A percentile compares a stretch with the other conserved stretches of the same genome.
phyloP scores from a whole-genome alignment of 306 rosid genomes.

The Dalbergia cultrata region DNA sequence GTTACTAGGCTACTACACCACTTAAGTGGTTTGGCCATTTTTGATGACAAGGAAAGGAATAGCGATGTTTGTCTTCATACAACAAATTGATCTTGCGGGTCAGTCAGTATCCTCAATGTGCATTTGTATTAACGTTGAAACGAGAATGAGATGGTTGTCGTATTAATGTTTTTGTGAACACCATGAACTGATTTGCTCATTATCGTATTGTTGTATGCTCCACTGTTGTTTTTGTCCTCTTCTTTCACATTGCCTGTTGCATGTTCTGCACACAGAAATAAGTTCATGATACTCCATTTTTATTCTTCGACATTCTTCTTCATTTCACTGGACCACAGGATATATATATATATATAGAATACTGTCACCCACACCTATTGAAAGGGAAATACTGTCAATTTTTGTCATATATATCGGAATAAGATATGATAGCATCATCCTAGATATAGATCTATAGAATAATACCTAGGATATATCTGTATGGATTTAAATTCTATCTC shows the following conservation, averaged over 20 bases:
- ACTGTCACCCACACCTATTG: not conserved
- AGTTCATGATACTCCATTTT: conserved; percentile 24
- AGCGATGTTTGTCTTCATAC: conserved; percentile 32
- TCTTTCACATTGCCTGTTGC: conserved; percentile 24
- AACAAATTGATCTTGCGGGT: conserved; percentile 7
- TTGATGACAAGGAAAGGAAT: conserved; percentile 45
- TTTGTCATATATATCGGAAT: conserved; percentile 31
- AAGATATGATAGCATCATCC: conserved; percentile 39
- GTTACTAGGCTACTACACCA: not conserved
- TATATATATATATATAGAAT: too few species aligned
- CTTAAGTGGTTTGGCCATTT: conserved; percentile 33
- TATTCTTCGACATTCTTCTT: conserved; percentile 48
- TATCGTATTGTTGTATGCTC: conserved; percentile 35
- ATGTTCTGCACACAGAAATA: conserved; percentile 33
- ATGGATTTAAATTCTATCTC: not conserved
- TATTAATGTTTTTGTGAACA: conserved; percentile 40
- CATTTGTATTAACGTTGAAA: conserved; percentile 28
- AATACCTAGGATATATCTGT: not conserved
- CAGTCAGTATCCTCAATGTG: conserved; percentile 38
- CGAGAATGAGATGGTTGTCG: conserved; percentile 48
- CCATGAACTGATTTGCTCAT: conserved; percentile 27
- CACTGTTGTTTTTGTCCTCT: conserved; percentile 48
- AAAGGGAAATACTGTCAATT: not conserved
- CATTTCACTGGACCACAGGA: conserved; percentile 38
- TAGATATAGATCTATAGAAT: not conserved